Conservation (phyloP, 345 rosid genomes). For the Orychophragmus violaceus region DNA sequence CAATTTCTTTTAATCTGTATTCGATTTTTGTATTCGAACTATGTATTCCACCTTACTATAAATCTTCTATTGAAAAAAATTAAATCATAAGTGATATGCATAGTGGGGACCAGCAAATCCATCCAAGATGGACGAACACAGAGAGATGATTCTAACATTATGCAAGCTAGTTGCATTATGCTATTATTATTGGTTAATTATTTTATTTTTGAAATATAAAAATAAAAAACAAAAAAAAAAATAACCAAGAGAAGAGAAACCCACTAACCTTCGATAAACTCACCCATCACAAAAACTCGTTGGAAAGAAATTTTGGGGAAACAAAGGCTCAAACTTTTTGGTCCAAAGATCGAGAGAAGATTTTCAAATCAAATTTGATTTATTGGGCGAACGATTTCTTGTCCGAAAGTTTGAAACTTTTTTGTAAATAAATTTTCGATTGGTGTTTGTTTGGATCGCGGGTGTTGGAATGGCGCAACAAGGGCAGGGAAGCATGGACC, state of each 20-base stretch:
- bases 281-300: constrained; percentile 26
- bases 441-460: not conserved
- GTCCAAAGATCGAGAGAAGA: constrained; percentile 25
- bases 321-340: constrained; percentile 26
- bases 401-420: constrained; percentile 22
- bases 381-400: constrained; percentile 15
- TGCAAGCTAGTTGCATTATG: constrained; percentile 24
- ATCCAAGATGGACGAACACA: constrained; percentile 20
- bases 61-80: too few species aligned
- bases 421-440: not conserved
- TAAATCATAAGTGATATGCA: constrained; percentile 1
- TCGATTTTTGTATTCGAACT: too few species aligned
- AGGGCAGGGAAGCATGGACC: constrained; percentile 54
- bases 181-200: not conserved
- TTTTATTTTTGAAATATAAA: not conserved
- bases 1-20: too few species aligned
- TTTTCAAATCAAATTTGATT: not conserved
- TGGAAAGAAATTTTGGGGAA: constrained; percentile 12
- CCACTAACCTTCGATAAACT: constrained; percentile 33
- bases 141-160: constrained; percentile 19
- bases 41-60: too few species aligned
- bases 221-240: not conserved
- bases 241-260: constrained; percentile 13
- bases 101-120: constrained; percentile 35
- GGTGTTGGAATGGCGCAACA: constrained; percentile 43